A percentile compares a stretch with the other conserved stretches of the same genome.
phyloP scores from a whole-genome alignment of 1,284 basidiomycete species.

The Tilletia setariae region DNA sequence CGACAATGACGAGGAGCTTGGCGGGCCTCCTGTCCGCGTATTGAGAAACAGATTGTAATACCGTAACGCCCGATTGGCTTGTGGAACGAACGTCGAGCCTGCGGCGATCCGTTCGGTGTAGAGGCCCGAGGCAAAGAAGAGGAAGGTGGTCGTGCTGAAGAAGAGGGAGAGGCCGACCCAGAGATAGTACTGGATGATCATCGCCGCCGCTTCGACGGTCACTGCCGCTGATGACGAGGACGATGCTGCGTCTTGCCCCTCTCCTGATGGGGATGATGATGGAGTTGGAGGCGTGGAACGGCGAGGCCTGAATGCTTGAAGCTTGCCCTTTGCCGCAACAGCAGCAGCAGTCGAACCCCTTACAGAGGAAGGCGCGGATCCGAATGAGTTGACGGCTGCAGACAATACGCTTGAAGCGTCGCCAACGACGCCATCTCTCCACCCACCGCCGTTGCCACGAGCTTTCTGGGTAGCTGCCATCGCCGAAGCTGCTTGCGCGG shows the following conservation, averaged over 20 bases:
- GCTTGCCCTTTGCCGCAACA: too few relatives aligned
- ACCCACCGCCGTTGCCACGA: too few relatives aligned
- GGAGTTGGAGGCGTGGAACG: slow-evolving; percentile 3
- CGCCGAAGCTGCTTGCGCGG: too few relatives aligned
- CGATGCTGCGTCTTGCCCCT: not conserved
- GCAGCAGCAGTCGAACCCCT: too few relatives aligned
- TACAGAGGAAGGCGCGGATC: not conserved
- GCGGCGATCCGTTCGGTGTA: slow-evolving; percentile 94
- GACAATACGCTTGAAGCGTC: too few relatives aligned
- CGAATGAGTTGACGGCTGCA: not conserved
- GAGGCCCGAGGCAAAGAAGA: slow-evolving; percentile 96
- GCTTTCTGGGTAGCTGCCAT: too few relatives aligned
- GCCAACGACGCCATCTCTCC: too few relatives aligned
- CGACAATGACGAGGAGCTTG: not conserved
- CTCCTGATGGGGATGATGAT: not conserved
- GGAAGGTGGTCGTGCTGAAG: slow-evolving; percentile 70
- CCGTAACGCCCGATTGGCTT: slow-evolving; percentile 85
- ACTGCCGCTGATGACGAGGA: not conserved
- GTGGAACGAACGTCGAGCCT: slow-evolving; percentile 95
- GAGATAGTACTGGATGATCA: slow-evolving; percentile 30
- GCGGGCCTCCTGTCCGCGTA: slow-evolving; percentile 68
- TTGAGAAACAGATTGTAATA: slow-evolving; percentile 97
- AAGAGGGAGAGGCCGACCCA: slow-evolving; percentile 42
- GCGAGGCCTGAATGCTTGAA: too few relatives aligned
- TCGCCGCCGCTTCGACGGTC: not conserved